Percentiles rank a stretch among this genome's conserved stretches.
phyloP scores from a whole-genome alignment of 768 basidiomycete species.

The Boletus reticuloceps region DNA sequence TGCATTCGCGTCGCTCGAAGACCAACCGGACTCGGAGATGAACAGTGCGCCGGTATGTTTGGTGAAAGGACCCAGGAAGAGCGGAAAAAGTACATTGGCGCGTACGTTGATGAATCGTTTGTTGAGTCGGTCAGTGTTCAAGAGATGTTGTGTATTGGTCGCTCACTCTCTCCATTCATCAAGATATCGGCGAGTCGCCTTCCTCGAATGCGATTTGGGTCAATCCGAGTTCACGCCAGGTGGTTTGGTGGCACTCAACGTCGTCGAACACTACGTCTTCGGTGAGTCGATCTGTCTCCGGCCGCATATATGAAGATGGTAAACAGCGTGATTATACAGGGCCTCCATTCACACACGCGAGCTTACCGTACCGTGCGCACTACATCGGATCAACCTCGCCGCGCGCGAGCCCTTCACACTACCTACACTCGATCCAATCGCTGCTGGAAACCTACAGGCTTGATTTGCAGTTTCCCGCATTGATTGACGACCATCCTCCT shows the following conservation, averaged over 20 bases:
- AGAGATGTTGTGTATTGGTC: not conserved
- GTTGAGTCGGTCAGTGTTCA: slow-evolving; percentile 44
- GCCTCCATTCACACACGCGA: slow-evolving; percentile 84
- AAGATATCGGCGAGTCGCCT: slow-evolving; percentile 82
- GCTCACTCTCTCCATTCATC: not conserved
- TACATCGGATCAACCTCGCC: slow-evolving; percentile 82
- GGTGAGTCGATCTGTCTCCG: slow-evolving; percentile 42
- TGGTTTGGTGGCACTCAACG: slow-evolving; percentile 78
- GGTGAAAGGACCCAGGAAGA: slow-evolving; percentile 82
- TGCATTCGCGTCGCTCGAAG: slow-evolving; percentile 20
- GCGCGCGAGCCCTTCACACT: slow-evolving; percentile 70
- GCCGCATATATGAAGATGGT: not conserved
- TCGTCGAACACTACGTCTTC: slow-evolving; percentile 65
- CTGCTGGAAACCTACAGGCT: slow-evolving; percentile 65
- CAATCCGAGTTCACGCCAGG: slow-evolving; percentile 92
- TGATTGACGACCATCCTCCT: slow-evolving; percentile 26
- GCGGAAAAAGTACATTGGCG: slow-evolving; percentile 90
- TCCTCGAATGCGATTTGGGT: slow-evolving; percentile 88
- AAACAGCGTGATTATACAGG: slow-evolving; percentile 42
- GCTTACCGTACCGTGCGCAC: slow-evolving; percentile 68
- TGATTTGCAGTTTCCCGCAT: slow-evolving; percentile 56
- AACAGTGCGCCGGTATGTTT: slow-evolving; percentile 45
- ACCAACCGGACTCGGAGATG: slow-evolving; percentile 5
- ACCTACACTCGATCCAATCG: slow-evolving; percentile 65
- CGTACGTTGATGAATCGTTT: slow-evolving; percentile 71